phyloP scores from a whole-genome alignment of 2,329 filamentous ascomycete genomes.

The Ophiocordyceps camponoti-floridani region DNA sequence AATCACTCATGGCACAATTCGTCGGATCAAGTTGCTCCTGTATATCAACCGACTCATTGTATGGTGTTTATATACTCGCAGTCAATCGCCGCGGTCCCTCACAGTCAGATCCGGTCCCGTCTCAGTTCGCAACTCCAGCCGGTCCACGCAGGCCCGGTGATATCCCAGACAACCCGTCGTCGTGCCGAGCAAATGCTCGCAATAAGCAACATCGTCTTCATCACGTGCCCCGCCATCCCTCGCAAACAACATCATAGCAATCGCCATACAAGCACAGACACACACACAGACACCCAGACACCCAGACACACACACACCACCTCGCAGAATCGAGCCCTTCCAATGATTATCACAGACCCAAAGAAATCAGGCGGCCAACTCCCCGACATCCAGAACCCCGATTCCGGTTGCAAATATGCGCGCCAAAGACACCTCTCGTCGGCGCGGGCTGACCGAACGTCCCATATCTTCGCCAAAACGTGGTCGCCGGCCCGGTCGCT shows the following conservation, averaged over 20 bases:
- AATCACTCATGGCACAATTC: too few relatives aligned
- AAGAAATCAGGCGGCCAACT: constrained; percentile 14
- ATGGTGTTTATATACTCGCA: too few relatives aligned
- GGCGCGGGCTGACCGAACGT: constrained; percentile 14
- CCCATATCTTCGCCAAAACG: constrained; percentile 15
- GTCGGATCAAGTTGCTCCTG: too few relatives aligned
- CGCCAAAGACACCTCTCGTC: constrained; percentile 15
- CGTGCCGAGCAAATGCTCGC: background rate
- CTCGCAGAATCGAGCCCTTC: constrained; percentile 4
- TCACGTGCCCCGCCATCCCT: background rate
- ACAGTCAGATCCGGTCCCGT: too few relatives aligned
- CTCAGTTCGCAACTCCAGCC: background rate
- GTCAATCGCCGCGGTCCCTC: too few relatives aligned
- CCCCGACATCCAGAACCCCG: constrained; percentile 14
- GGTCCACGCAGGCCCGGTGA: background rate
- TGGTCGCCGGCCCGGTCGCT: constrained; percentile 12
- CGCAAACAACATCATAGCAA: background rate
- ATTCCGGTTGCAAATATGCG: constrained; percentile 11
- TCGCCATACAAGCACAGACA: constrained; percentile 7
- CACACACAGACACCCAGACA: constrained; percentile 1
- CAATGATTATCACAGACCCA: background rate
- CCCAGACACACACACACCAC: background rate
- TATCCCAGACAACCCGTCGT: background rate
- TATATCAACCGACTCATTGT: too few relatives aligned
- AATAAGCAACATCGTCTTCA: background rate